These are phyloP conservation scores for Saturnispora dispora DNA, from an alignment of 805 yeast genomes.

Conservation along the genomic window DNA sequence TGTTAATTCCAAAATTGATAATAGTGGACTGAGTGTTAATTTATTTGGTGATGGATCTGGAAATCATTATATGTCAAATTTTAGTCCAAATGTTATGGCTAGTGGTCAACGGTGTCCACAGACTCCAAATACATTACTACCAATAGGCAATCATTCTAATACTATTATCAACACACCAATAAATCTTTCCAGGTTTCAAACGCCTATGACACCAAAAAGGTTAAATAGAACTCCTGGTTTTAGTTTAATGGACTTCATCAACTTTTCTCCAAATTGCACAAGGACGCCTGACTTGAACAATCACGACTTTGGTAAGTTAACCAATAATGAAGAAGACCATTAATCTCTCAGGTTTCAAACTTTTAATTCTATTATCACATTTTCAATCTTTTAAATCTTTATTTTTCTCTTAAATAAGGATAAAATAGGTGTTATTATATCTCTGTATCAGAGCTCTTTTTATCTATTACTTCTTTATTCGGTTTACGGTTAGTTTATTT, in stretches of 20 bases:
- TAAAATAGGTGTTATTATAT: background rate
- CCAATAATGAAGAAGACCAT: conserved; percentile 3
- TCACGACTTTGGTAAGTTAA: background rate
- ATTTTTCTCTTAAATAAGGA: background rate
- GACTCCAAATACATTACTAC: conserved; percentile 12
- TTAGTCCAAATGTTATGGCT: conserved; percentile 17
- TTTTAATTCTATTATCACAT: background rate
- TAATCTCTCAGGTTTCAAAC: background rate
- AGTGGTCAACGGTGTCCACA: conserved; percentile 9
- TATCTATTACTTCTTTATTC: background rate
- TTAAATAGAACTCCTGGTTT: conserved; percentile 53
- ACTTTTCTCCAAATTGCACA: conserved; percentile 64
- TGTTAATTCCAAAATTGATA: conserved; percentile 21
- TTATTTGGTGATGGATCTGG: conserved; percentile 23
- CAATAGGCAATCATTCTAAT: background rate
- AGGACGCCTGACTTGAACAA: conserved; percentile 25
- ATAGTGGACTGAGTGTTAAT: conserved; percentile 10
- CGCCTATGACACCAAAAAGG: conserved; percentile 26
- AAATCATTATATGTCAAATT: conserved; percentile 14
- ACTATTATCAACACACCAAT: conserved; percentile 13
- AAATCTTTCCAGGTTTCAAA: conserved; percentile 16
- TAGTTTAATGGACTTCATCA: conserved; percentile 76
- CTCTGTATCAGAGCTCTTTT: background rate
- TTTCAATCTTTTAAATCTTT: background rate
- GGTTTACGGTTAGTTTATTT: background rate